Evolutionary conservation across 2,329 filamentous ascomycete species (phyloP).

Genomic region (Chaetomiaceae sp.): DNA sequence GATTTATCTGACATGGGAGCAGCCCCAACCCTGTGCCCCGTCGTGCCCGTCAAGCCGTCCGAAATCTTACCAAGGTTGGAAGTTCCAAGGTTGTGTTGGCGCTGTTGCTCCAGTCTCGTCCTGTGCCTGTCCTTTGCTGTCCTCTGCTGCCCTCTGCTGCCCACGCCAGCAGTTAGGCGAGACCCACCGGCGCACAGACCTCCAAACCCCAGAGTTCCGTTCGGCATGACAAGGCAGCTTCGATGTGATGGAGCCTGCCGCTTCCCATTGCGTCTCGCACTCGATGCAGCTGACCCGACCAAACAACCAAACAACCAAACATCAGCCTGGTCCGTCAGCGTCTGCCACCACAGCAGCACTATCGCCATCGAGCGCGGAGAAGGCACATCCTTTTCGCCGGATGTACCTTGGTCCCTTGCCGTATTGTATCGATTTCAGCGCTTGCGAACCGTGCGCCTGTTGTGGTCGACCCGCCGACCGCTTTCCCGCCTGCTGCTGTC

Average conservation of each 20-base stretch:
- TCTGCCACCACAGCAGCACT: slow-evolving; percentile 13
- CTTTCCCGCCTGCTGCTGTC: background rate
- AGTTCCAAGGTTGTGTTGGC: too few species aligned
- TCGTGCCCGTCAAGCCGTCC: too few species aligned
- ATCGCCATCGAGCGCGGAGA: slow-evolving; percentile 11
- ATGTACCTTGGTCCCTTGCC: slow-evolving; percentile 19
- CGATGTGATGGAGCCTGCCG: slow-evolving; percentile 4
- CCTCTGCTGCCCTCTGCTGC: too few species aligned
- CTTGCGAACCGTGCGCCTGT: slow-evolving; percentile 2
- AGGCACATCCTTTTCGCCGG: slow-evolving; percentile 6
- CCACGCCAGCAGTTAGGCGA: background rate
- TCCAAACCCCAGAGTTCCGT: slow-evolving; percentile 3
- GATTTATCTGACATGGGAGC: too few species aligned
- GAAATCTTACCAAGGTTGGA: too few species aligned
- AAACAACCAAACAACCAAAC: slow-evolving; percentile 18
- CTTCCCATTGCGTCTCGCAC: slow-evolving; percentile 8
- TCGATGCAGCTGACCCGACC: slow-evolving; percentile 13
- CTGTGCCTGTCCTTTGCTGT: too few species aligned
- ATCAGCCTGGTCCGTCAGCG: slow-evolving; percentile 4
- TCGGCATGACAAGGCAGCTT: slow-evolving; percentile 19
- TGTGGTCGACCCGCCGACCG: slow-evolving; percentile 6
- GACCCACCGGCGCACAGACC: slow-evolving; percentile 14
- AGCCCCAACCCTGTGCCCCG: too few species aligned
- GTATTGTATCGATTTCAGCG: slow-evolving; percentile 4
- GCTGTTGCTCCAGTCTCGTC: too few species aligned